Conservation (phyloP, 768 basidiomycete species). For the Erythrobasidium yunnanense region DNA sequence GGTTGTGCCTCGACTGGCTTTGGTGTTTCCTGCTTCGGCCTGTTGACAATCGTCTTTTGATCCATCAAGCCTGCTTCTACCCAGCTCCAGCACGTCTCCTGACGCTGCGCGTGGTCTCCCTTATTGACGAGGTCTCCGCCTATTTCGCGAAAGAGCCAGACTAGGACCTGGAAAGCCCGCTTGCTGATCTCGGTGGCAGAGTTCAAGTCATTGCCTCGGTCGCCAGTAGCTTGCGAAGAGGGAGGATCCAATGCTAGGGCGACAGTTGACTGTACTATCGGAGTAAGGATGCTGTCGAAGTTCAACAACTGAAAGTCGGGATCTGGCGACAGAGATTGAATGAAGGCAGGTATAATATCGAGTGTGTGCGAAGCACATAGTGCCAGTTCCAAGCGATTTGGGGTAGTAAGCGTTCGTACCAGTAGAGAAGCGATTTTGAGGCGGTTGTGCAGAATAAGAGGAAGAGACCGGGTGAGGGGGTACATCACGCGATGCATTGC, state of each 20-base stretch:
- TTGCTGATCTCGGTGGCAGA: constrained; percentile 19
- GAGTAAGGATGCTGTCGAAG: constrained; percentile 14
- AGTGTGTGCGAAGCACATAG: constrained; percentile 2
- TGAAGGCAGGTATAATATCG: constrained; percentile 13
- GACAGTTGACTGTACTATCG: background rate
- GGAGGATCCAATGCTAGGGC: constrained; percentile 8
- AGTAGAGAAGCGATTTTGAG: background rate
- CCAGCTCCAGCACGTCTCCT: constrained; percentile 1
- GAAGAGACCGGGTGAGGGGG: constrained; percentile 14
- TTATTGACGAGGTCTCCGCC: constrained; percentile 13
- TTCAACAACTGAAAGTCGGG: constrained; percentile 4
- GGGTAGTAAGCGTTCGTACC: background rate
- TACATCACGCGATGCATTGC: background rate
- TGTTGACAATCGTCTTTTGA: too few relatives aligned
- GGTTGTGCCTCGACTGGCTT: too few relatives aligned
- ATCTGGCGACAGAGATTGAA: constrained; percentile 16
- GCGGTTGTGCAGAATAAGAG: constrained; percentile 25
- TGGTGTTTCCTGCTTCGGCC: too few relatives aligned
- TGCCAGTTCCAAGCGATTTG: constrained; percentile 7
- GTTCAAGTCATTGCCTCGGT: constrained; percentile 15
- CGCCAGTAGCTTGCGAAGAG: background rate
- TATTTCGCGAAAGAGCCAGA: constrained; percentile 9
- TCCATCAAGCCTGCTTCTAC: constrained; percentile 10
- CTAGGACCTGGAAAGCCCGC: constrained; percentile 21
- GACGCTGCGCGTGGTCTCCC: background rate